Evolutionary conservation across 805 yeast genomes (phyloP), one percentile per base, ranked within the genome.

Genomic region (Saturnispora halmiae): DNA sequence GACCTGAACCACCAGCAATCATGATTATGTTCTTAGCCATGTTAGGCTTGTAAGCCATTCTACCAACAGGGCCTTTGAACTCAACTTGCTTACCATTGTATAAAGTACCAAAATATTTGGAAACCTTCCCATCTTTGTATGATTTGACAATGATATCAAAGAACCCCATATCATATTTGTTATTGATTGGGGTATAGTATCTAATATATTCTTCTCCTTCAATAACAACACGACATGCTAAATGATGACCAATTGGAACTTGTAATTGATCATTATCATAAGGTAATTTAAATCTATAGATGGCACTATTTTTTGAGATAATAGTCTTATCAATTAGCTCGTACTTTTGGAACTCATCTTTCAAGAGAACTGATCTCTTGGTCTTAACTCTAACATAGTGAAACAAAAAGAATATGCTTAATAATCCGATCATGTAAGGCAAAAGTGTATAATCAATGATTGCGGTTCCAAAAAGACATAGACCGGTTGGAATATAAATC

Each of bases 1-100:
- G 80, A 39, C 96, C 94, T 0, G 90, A 76, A 15, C 94, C 94
- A 50, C 92, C 94, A 6, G 88, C 90, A 50, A 83, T 67, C 64
- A 83, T 69, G 15, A 78, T 77, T 43, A 83, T 67, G 45, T 77
- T 73, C 46, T 71, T 71, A 31, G 77, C 79, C 65, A 75, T 71
- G 54, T 80, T 80, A 20, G 69, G 50, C 31, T 53, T 43, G 56
- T 79, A 80, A 26, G 73, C 59, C 60, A 83, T 75, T 56, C 79
- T 70, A 13, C 94, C 92, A 37, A 82, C 82, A 14, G 92, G 87
- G 2, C 94, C 94, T 58, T 77, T 74, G 53, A 83, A 82, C 46
- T 73, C 72, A 15, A 82, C 82, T 16, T 71, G 67, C 56, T 77
- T 77, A 27, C 87, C 90, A 34, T 75, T 75, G 39, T 61, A 65